Conservation (phyloP, 352 stramenopile species). For the Phytopythium aichiense region DNA sequence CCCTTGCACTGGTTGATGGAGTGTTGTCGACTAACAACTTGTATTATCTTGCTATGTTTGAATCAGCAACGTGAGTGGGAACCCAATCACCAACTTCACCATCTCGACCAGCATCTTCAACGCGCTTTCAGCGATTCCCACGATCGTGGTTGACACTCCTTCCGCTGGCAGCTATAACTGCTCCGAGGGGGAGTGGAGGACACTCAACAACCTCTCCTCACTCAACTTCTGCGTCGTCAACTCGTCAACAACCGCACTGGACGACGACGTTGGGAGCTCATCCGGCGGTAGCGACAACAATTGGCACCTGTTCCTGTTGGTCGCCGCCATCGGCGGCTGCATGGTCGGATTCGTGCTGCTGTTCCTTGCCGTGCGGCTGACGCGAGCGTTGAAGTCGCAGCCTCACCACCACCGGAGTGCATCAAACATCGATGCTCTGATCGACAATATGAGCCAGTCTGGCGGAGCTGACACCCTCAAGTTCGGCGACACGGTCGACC, state of each 20-base stretch:
- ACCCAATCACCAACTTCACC: conserved; percentile 38
- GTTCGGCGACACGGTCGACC: conserved; percentile 38
- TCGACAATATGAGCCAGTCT: conserved; percentile 14
- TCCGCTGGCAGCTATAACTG: conserved; percentile 17
- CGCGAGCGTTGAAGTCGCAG: neutral
- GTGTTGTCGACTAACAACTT: neutral
- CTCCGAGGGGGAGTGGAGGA: conserved; percentile 20
- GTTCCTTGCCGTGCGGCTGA: conserved; percentile 15
- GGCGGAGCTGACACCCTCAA: conserved; percentile 23
- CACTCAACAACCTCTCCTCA: conserved; percentile 18
- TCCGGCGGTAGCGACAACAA: conserved; percentile 17
- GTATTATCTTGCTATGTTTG: neutral
- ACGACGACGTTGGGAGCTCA: neutral
- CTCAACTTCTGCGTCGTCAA: conserved; percentile 37
- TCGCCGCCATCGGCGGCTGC: conserved; percentile 29
- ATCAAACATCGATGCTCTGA: conserved; percentile 3
- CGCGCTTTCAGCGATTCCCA: conserved; percentile 1
- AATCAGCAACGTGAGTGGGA: conserved; percentile 36
- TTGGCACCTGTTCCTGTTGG: conserved; percentile 27
- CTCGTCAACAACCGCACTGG: conserved; percentile 3
- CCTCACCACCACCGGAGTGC: no score
- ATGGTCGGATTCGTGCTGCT: conserved; percentile 32
- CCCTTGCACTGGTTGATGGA: neutral
- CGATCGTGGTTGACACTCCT: conserved; percentile 1
- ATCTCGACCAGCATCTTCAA: conserved; percentile 28